These are phyloP conservation scores for Prunus armeniaca DNA, from an alignment of 306 rosid genomes.

Conservation along the genomic window DNA sequence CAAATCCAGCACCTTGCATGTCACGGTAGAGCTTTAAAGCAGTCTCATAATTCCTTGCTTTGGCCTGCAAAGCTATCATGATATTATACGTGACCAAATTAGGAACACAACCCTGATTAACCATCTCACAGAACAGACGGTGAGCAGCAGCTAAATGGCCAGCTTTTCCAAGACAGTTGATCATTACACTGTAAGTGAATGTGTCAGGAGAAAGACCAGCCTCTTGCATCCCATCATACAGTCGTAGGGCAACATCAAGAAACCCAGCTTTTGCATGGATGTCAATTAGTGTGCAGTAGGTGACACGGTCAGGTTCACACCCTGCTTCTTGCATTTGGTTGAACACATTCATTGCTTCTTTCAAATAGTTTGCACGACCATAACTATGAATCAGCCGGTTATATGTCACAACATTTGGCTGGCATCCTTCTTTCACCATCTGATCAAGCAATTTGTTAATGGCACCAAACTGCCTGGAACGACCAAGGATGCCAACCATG, in stretches of 20 bases:
- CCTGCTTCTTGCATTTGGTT: conserved; percentile 72
- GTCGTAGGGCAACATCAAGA: conserved; percentile 77
- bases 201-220: conserved; percentile 92
- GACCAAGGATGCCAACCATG: conserved; percentile 95
- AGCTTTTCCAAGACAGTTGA: conserved; percentile 92
- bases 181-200: conserved; percentile 92
- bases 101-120: conserved; percentile 82
- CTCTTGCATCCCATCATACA: conserved; percentile 84
- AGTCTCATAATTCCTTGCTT: conserved; percentile 80
- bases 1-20: conserved; percentile 81
- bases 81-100: conserved; percentile 90
- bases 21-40: conserved; percentile 76
- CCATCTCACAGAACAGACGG: conserved; percentile 79
- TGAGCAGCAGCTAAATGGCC: conserved; percentile 84
- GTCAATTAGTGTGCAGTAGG: conserved; percentile 92
- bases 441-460: conserved; percentile 66
- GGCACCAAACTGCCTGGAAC: conserved; percentile 77
- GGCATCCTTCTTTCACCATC: conserved; percentile 86
- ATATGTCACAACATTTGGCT: conserved; percentile 89
- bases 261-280: conserved; percentile 93
- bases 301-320: conserved; percentile 89
- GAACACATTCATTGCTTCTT: conserved; percentile 75
- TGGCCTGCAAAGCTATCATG: conserved; percentile 94
- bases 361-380: conserved; percentile 89
- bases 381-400: conserved; percentile 89